phyloP scores from a whole-genome alignment of 345 rosid genomes.

The sweet orange (Citrus sinensis) region DVS_A1.0 CM039166.1:13655001-13655500 shows the following conservation, averaged over 20 bases:
- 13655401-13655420: neutral
- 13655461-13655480: neutral
- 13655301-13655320: neutral
- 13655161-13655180: neutral
- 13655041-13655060: too few relatives aligned
- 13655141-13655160: neutral
- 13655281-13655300: neutral
- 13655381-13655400: neutral
- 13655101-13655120: neutral
- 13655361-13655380: neutral
- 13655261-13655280: neutral
- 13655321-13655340: neutral
- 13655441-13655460: neutral
- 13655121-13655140: neutral
- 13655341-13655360: too few relatives aligned
- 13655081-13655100: neutral
- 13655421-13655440: neutral
- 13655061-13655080: neutral
- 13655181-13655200: neutral
- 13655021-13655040: too few relatives aligned
- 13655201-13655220: neutral
- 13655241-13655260: neutral
- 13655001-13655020: too few relatives aligned
- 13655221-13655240: neutral
- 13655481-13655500: neutral